Conservation (phyloP, 805 yeast genomes). For the Kregervanrija pseudodelftensis region DNA sequence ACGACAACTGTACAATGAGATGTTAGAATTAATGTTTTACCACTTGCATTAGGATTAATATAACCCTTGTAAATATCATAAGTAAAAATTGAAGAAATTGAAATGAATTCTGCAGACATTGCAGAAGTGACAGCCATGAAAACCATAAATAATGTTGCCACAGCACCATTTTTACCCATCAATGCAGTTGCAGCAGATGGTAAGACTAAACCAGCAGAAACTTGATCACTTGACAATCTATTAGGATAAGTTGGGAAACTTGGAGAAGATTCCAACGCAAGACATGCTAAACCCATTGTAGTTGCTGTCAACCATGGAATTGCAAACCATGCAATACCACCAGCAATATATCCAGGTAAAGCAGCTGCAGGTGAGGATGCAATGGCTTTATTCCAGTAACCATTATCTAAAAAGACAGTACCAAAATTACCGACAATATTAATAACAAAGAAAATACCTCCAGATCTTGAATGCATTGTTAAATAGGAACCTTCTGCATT, state of each 20-base stretch:
- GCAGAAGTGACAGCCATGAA: conserved; percentile 95
- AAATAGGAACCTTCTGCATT: conserved; percentile 82
- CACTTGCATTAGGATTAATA: conserved; percentile 70
- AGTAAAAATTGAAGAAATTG: conserved; percentile 79
- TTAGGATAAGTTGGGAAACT: conserved; percentile 77
- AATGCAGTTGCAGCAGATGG: conserved; percentile 78
- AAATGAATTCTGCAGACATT: conserved; percentile 83
- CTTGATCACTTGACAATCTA: conserved; percentile 57
- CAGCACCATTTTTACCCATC: conserved; percentile 85
- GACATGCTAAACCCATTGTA: conserved; percentile 80
- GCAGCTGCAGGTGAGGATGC: conserved; percentile 73
- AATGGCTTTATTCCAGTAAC: conserved; percentile 86
- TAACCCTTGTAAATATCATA: conserved; percentile 81
- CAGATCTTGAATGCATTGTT: conserved; percentile 79
- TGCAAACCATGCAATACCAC: conserved; percentile 89
- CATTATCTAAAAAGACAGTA: conserved; percentile 79
- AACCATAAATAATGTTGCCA: conserved; percentile 66
- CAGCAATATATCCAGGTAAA: conserved; percentile 79
- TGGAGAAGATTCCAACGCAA: conserved; percentile 63
- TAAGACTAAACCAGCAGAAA: conserved; percentile 72
- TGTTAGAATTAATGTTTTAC: conserved; percentile 59
- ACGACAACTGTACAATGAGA: conserved; percentile 62
- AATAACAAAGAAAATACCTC: conserved; percentile 86
- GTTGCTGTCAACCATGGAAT: conserved; percentile 79
- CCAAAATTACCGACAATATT: conserved; percentile 87